phyloP scores from a whole-genome alignment of 2,329 filamentous ascomycete genomes.

The Thelonectria discophora region DNA sequence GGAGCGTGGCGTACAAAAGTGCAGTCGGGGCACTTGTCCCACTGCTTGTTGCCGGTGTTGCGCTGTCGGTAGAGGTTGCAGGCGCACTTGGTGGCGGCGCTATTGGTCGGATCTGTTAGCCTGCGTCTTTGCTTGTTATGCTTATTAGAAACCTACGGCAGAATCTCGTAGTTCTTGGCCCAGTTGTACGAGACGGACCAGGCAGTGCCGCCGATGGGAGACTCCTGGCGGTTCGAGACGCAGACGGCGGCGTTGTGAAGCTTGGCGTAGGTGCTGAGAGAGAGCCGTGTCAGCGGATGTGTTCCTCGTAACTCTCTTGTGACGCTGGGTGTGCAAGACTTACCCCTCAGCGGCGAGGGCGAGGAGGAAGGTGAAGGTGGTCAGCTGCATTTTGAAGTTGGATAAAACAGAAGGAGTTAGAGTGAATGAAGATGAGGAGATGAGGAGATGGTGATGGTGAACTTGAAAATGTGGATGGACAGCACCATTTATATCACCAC shows the following conservation, averaged over 20 bases:
- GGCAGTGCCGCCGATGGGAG: constrained; percentile 19
- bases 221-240: constrained; percentile 13
- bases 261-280: constrained; percentile 3
- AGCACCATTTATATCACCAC: neutral
- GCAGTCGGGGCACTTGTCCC: constrained; percentile 33
- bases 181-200: constrained; percentile 20
- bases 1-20: constrained; percentile 4
- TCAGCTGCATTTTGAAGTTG: neutral
- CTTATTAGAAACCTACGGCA: neutral
- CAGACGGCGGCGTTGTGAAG: constrained; percentile 15
- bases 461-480: neutral
- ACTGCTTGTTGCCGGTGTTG: constrained; percentile 25
- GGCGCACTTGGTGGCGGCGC: constrained; percentile 24
- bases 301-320: neutral
- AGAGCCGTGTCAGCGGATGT: neutral
- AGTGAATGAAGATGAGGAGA: neutral
- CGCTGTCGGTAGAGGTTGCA: constrained; percentile 22
- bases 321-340: neutral
- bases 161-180: constrained; percentile 4
- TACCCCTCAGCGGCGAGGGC: constrained; percentile 1
- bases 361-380: neutral
- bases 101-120: neutral
- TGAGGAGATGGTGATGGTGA: neutral
- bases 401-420: neutral
- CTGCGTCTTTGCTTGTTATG: neutral